These are phyloP conservation scores for Pistacia integerrima DNA, from an alignment of 345 rosid genomes.

Conservation along the genomic window DNA sequence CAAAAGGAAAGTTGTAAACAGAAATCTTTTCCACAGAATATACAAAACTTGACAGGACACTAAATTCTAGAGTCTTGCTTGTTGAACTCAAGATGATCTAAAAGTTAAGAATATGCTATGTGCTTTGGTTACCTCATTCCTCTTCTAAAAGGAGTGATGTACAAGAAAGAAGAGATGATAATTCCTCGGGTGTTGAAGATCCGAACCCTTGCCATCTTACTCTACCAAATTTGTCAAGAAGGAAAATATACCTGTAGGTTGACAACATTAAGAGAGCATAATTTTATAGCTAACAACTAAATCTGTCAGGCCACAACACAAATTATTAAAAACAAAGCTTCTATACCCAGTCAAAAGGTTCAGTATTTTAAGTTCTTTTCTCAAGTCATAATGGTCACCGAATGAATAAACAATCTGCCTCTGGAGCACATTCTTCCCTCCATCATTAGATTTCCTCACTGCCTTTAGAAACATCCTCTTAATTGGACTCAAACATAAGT, in stretches of 20 bases:
- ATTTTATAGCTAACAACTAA: background rate
- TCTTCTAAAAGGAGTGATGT: constrained; percentile 69
- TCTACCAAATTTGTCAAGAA: constrained; percentile 79
- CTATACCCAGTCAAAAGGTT: constrained; percentile 94
- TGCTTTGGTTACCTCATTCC: constrained; percentile 32
- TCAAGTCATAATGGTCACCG: constrained; percentile 85
- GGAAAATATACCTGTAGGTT: constrained; percentile 56
- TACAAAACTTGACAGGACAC: background rate
- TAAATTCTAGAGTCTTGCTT: background rate
- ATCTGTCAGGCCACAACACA: background rate
- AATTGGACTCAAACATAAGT: constrained; percentile 59
- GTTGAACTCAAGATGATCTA: background rate
- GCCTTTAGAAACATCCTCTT: constrained; percentile 64
- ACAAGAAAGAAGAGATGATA: constrained; percentile 76
- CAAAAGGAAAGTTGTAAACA: background rate
- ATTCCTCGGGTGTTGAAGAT: constrained; percentile 64
- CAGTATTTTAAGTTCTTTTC: constrained; percentile 78
- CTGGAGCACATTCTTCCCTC: constrained; percentile 45
- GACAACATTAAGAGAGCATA: background rate
- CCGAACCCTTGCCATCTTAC: constrained; percentile 98
- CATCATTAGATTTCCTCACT: constrained; percentile 56
- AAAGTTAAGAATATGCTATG: background rate
- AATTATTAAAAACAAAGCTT: background rate
- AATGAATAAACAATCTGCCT: constrained; percentile 77
- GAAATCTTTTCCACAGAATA: background rate